Base-by-base conservation (phyloP, 2,329 filamentous ascomycete genomes). In the Apiospora marii region DNA sequence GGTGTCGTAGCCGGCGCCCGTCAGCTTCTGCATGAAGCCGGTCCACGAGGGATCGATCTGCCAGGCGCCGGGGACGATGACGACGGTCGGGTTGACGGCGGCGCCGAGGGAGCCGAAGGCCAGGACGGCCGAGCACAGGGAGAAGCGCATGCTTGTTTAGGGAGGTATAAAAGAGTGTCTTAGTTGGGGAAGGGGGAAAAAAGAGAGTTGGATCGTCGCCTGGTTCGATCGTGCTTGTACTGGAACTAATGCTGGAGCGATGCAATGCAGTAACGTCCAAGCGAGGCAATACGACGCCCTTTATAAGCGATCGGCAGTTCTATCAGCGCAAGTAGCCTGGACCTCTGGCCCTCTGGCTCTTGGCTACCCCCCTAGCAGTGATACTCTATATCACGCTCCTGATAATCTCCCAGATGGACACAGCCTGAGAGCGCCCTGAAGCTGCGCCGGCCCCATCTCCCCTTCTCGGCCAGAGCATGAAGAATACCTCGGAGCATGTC, bases 1-100 rank as follows among this genome's bases (percentile, higher is more conserved):
- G 24, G 69, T 70, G n/a, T 44, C 37, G 53, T 70, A 70, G 51
- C 69, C 69, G 24, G 69, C 51, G 53, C 44, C 41, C 7, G 24
- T 64, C 13, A 70, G 69, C 30, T 46, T 44, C 24, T 22, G 16
- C 69, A 70, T 70, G 69, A 70, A 70, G 2, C 58, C 69, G 41
- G 51, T 22, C 69, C 69, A 70, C 37, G 69, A 64, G 16, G 69
- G 69, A 3, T 70, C 69, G 69, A 70, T 24, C 69, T 70, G 69
- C 69, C 69, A 70, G 0, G 69, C 69, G n/a, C 69, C 69, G 3
- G 69, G 69, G 37, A 70, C 69, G 14, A 70, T 67, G 19, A 70
- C 69, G n/a, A 70, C 69, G 37, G 69, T 64, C 12, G 69, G 69
- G 27, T 61, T 64, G 53, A n/a, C 48, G 68, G 46, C 34, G 68